Percentiles rank a stretch among this genome's conserved stretches.
phyloP scores from a whole-genome alignment of 257 asterid genomes.

The Solanum dulcamara region DNA sequence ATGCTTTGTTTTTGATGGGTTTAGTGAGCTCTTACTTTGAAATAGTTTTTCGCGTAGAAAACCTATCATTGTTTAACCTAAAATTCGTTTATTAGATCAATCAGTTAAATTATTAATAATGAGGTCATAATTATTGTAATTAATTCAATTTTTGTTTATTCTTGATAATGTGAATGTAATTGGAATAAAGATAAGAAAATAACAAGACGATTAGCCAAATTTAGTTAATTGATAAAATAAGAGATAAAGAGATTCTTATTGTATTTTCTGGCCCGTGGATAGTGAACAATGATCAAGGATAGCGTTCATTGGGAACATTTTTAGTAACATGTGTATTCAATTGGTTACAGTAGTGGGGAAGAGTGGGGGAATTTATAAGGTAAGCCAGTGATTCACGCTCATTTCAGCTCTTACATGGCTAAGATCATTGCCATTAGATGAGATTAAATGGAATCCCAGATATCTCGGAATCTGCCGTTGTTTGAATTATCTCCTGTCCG shows the following conservation, averaged over 20 bases:
- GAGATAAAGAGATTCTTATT: neutral
- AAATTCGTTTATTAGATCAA: neutral
- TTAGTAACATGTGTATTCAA: neutral
- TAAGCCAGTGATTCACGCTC: neutral
- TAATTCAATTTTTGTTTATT: neutral
- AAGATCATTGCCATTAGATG: neutral
- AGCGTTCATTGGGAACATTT: neutral
- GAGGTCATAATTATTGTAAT: neutral
- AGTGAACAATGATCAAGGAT: neutral
- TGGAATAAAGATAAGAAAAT: neutral
- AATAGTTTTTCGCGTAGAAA: neutral
- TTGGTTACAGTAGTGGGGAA: neutral
- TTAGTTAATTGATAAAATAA: neutral
- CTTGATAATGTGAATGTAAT: neutral
- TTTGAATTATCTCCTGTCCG: neutral
- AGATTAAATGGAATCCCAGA: neutral
- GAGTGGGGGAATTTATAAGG: neutral
- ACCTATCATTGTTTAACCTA: neutral
- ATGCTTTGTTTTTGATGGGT: neutral
- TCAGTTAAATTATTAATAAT: neutral
- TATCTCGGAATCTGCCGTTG: neutral
- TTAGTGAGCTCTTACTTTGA: neutral
- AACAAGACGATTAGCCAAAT: neutral
- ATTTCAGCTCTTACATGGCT: neutral
- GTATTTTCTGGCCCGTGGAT: neutral